Percentiles rank a stretch among this genome's conserved stretches.
Evolutionary conservation across 352 stramenopile genomes (phyloP).

Genomic region (Phytophthora constricta): DNA sequence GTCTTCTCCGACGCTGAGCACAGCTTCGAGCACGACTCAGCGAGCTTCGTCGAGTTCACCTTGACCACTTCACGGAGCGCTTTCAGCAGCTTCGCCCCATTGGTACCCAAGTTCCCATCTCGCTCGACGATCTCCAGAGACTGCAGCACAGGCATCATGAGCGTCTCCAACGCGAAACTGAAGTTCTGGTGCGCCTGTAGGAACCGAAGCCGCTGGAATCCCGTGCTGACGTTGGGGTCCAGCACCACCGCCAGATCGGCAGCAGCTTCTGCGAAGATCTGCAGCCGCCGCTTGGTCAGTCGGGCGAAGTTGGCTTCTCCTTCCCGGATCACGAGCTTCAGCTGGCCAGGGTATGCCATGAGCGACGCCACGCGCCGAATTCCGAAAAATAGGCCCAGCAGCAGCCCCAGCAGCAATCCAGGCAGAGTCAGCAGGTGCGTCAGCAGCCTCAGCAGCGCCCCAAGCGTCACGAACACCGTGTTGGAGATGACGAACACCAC

Average conservation of each 20-base stretch:
- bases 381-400: conserved; percentile 33
- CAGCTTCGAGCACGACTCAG: conserved; percentile 49
- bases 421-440: conserved; percentile 53
- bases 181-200: conserved; percentile 75
- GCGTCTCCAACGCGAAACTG: conserved; percentile 66
- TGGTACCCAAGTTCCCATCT: conserved; percentile 43
- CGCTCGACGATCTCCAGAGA: conserved; percentile 64
- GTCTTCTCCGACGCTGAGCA: conserved; percentile 45
- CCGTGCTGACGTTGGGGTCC: conserved; percentile 24
- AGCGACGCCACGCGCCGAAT: conserved; percentile 62
- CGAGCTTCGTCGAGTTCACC: conserved; percentile 44
- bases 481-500: conserved; percentile 62
- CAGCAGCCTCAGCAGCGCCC: conserved; percentile 62
- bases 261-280: conserved; percentile 69
- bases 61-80: conserved; percentile 48
- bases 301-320: conserved; percentile 80
- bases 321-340: conserved; percentile 80
- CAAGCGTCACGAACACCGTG: conserved; percentile 62
- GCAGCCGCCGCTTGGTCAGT: conserved; percentile 70
- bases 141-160: conserved; percentile 64
- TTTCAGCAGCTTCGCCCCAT: conserved; percentile 53
- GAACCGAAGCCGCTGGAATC: conserved; percentile 51
- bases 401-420: conserved; percentile 60
- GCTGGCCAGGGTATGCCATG: conserved; percentile 76
- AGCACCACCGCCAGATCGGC: conserved; percentile 58